Conservation (phyloP, 495 filamentous ascomycete genomes). For the Annulohypoxylon nitens region DNA sequence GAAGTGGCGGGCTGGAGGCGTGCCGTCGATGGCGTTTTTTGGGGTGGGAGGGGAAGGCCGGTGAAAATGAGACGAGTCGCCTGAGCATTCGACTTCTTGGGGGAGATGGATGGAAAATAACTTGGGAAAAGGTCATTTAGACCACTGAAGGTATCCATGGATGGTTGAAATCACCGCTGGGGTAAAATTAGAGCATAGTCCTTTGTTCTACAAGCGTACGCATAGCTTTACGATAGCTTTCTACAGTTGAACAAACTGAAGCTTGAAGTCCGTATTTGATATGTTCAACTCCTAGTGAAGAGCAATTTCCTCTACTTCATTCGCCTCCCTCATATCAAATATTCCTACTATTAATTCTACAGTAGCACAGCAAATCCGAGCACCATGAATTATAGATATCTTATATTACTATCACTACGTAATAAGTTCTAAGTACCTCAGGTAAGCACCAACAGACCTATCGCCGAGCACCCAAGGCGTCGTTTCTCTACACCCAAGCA, state of each 20-base stretch:
- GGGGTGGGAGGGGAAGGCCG: neutral
- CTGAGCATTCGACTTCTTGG: neutral
- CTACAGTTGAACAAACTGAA: too few species aligned
- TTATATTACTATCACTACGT: constrained; percentile 20
- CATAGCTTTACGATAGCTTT: too few species aligned
- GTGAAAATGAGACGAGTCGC: neutral
- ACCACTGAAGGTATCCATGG: neutral
- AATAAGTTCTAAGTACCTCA: neutral
- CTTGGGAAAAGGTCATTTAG: neutral
- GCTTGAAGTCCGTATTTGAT: too few species aligned
- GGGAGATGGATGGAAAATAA: neutral
- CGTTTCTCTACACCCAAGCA: constrained; percentile 11
- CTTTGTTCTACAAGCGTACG: too few species aligned
- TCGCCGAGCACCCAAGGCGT: neutral
- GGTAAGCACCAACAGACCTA: neutral
- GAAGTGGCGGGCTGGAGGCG: neutral
- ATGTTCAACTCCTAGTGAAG: neutral
- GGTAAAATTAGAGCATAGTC: neutral
- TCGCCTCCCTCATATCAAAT: neutral
- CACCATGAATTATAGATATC: constrained; percentile 3
- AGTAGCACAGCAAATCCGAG: neutral
- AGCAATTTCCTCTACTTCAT: neutral
- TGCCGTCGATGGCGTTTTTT: neutral
- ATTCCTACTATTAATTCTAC: neutral
- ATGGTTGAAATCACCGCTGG: neutral